Evolutionary conservation across 1,284 basidiomycete species (phyloP).

Genomic region (Malassezia sp.): DNA sequence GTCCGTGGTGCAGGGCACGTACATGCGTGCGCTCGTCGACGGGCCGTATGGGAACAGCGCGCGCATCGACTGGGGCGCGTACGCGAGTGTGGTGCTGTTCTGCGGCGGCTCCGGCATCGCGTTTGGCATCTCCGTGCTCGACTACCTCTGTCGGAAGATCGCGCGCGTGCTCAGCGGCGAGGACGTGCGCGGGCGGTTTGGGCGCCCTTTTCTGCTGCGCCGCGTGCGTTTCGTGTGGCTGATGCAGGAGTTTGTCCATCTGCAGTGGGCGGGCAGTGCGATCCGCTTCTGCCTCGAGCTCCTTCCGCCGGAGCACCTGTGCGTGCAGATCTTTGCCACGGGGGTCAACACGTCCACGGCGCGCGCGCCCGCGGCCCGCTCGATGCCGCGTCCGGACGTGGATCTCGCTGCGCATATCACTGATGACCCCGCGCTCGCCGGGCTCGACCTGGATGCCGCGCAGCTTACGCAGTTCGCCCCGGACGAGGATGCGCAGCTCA

Average conservation of each 20-base stretch:
- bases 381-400: conserved; percentile 6
- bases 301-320: conserved; percentile 55
- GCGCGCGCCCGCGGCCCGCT: no score
- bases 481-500: conserved; percentile 55
- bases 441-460: conserved; percentile 53
- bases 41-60: conserved; percentile 67
- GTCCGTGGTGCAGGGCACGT: conserved; percentile 49
- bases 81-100: conserved; percentile 58
- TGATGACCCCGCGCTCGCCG: conserved; percentile 45
- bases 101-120: conserved; percentile 70
- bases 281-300: conserved; percentile 60
- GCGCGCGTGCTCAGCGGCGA: conserved; percentile 52
- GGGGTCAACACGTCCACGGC: conserved; percentile 24
- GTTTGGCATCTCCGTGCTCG: conserved; percentile 63
- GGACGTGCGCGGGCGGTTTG: conserved; percentile 27
- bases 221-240: conserved; percentile 74
- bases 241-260: conserved; percentile 66
- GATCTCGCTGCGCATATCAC: conserved; percentile 9
- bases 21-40: conserved; percentile 60
- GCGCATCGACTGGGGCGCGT: conserved; percentile 57
- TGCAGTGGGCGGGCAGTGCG: conserved; percentile 67
- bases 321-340: conserved; percentile 66
- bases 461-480: conserved; percentile 73
- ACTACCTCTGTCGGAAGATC: conserved; percentile 54
- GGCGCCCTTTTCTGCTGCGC: conserved; percentile 51